Evolutionary conservation across 345 rosid genomes (phyloP).

Genomic region (Melaleuca quinquenervia): DNA sequence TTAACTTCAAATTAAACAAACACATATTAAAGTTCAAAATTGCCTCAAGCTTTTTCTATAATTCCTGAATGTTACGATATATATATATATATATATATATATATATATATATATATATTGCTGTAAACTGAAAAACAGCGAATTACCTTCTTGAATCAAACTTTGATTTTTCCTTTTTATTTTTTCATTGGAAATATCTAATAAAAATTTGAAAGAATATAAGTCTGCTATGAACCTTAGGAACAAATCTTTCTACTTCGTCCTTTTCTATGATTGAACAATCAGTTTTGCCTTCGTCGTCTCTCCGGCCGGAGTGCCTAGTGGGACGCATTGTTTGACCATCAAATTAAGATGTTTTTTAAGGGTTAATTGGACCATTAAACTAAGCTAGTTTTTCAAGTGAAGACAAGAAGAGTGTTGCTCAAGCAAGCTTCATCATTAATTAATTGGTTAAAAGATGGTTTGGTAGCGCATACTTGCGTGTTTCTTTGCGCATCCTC

Average conservation of each 20-base stretch:
- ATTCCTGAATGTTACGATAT: not conserved
- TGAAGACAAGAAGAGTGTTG: not conserved
- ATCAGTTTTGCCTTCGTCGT: not conserved
- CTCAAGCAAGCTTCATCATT: not conserved
- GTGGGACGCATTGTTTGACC: not conserved
- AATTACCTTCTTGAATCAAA: not conserved
- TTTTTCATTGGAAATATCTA: not conserved
- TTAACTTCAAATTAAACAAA: not conserved
- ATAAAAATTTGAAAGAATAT: not conserved
- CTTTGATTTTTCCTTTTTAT: not conserved
- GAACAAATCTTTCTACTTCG: not conserved
- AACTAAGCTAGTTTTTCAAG: not conserved
- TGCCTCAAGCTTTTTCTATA: not conserved
- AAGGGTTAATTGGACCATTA: not conserved
- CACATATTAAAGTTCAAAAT: not conserved
- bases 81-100: no score
- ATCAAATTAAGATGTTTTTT: not conserved
- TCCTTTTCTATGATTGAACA: not conserved
- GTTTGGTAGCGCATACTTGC: not conserved
- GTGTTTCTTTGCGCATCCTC: not conserved
- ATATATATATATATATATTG: no score
- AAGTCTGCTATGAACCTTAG: not conserved
- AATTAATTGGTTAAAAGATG: not conserved
- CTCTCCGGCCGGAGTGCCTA: not conserved
- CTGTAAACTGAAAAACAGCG: not conserved